Conservation (phyloP, 1,284 basidiomycete species). For the Pisolithus thermaeus region DNA sequence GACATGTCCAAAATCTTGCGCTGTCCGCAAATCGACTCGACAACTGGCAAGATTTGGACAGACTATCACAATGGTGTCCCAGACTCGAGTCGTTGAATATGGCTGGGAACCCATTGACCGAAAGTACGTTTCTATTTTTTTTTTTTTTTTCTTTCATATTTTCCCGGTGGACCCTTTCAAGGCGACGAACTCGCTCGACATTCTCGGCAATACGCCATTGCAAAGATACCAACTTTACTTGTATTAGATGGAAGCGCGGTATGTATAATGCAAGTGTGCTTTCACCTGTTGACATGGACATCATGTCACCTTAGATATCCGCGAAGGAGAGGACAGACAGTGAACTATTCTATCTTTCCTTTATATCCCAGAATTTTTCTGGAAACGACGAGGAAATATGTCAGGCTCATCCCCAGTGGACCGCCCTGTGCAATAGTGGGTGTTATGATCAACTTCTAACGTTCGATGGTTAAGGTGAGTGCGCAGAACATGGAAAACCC, state of each 20-base stretch:
- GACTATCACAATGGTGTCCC: slow-evolving; percentile 62
- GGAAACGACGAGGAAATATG: slow-evolving; percentile 40
- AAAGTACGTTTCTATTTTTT: slow-evolving; percentile 36
- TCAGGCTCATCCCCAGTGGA: slow-evolving; percentile 58
- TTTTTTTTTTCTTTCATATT: background rate
- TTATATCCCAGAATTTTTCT: slow-evolving; percentile 42
- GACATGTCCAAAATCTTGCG: slow-evolving; percentile 49
- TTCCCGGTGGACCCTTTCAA: slow-evolving; percentile 17
- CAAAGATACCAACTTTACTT: slow-evolving; percentile 60
- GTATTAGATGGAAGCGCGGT: slow-evolving; percentile 68
- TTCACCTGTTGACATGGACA: slow-evolving; percentile 12
- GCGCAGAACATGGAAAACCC: slow-evolving; percentile 60
- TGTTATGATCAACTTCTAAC: background rate
- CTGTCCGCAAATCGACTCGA: slow-evolving; percentile 60
- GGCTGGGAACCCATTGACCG: slow-evolving; percentile 55
- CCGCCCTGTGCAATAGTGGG: slow-evolving; percentile 44
- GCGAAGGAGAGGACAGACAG: slow-evolving; percentile 73
- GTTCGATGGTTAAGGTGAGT: background rate
- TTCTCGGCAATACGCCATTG: slow-evolving; percentile 65
- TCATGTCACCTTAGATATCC: slow-evolving; percentile 45
- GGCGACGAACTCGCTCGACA: slow-evolving; percentile 37
- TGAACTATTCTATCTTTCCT: slow-evolving; percentile 80
- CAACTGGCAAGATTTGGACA: slow-evolving; percentile 68
- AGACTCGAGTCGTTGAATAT: slow-evolving; percentile 53
- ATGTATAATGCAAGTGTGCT: slow-evolving; percentile 21